Evolutionary conservation across 352 stramenopile species (phyloP), one percentile per base, ranked within the genome.

Genomic region (Phytophthora hibernalis): DNA sequence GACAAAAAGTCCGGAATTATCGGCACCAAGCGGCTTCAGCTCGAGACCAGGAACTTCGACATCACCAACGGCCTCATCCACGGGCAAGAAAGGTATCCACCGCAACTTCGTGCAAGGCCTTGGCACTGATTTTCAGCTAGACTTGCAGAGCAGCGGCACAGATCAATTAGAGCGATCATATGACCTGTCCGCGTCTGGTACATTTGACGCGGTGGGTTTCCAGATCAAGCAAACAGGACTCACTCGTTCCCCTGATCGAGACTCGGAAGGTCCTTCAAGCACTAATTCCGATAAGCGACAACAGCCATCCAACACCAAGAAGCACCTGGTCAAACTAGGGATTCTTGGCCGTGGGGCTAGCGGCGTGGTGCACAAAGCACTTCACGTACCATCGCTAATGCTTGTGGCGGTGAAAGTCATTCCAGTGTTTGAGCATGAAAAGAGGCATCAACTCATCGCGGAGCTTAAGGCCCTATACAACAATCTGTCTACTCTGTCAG

Each of bases 401-500:
- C 80, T 98, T 13, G 91, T 98, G 21, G 92, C 92, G 0, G 83
- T 98, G 10, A 98, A 98, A 70, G 80, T 96, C 20, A 96, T 98
- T 52, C 82, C 88, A 1, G 89, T 98, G 5, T 95, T 95, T 55
- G 92, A 98, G 56, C 85, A 90, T 52, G 86, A 95, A 47, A 96
- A 96, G 66, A 75, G 89, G 3, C 87, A 95, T 54, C 89, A 96
- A 48, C 72, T 96, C n/a, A 93, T 95, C 30, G 81, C 85, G 2
- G 89, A 96, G 51, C 77, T 96, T 28, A 94, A 94, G 54, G 78
- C 87, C 12, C 70, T 95, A 43, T 95, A 96, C 79, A 92, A 95
- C 55, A 96, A 96, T 54, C 57, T 96, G 10, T 91, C 86, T 15
- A 89, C 84, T 16, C 72, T 96, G 5, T 76, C 80, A 5, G 87